Evolutionary conservation across 108 stramenopile species (phyloP).

Genomic region (Pseudonitzschia multiseries): DNA sequence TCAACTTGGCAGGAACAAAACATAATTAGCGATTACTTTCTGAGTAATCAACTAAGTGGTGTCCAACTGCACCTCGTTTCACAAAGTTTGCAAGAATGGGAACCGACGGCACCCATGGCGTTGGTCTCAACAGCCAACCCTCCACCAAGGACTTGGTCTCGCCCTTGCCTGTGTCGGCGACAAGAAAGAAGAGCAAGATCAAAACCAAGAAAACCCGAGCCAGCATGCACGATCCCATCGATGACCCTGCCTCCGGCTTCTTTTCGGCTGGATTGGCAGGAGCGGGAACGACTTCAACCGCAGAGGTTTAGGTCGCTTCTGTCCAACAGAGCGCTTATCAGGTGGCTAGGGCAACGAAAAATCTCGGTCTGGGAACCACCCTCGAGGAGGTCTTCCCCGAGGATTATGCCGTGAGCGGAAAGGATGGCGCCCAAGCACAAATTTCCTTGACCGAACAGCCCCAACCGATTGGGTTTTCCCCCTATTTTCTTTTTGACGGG

Average conservation of each 20-base stretch:
- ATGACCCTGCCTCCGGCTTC: background rate
- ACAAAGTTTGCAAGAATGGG: background rate
- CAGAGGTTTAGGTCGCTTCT: background rate
- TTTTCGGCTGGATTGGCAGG: background rate
- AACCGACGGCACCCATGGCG: background rate
- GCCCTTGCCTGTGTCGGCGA: background rate
- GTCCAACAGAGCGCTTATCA: background rate
- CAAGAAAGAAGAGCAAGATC: background rate
- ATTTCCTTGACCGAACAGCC: background rate
- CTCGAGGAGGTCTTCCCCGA: background rate
- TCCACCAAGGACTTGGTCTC: constrained; percentile 3
- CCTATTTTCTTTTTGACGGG: background rate
- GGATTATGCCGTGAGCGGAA: background rate
- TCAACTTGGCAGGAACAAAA: too few species aligned
- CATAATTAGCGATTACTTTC: too few species aligned
- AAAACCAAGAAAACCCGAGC: background rate
- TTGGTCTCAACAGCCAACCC: constrained; percentile 3
- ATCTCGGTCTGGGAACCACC: background rate
- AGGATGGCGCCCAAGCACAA: background rate
- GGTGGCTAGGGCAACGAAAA: background rate
- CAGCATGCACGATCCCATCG: background rate
- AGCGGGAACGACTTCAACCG: constrained; percentile 3
- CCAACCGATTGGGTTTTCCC: background rate
- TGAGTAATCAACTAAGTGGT: too few species aligned
- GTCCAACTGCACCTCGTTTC: too few species aligned